Conservation (phyloP, 1,284 basidiomycete species). For the Cutaneotrichosporon daszewskae region DNA sequence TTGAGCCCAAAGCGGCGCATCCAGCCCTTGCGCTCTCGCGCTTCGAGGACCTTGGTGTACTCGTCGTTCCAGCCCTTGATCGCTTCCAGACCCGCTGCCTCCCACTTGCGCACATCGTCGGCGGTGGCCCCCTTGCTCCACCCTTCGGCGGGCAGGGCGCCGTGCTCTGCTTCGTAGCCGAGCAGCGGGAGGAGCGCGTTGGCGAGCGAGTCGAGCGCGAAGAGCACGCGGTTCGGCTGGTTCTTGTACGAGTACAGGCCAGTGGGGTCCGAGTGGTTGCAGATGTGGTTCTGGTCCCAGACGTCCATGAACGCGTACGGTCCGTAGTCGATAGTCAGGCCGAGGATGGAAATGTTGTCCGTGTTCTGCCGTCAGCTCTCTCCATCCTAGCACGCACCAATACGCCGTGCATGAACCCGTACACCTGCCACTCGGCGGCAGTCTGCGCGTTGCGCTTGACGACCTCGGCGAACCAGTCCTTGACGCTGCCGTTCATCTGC, state of each 20-base stretch:
- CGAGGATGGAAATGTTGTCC: slow-evolving; percentile 82
- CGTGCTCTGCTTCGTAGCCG: slow-evolving; percentile 60
- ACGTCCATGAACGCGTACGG: slow-evolving; percentile 96
- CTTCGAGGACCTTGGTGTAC: slow-evolving; percentile 55
- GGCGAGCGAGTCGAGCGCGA: slow-evolving; percentile 69
- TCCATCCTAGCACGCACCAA: slow-evolving; percentile 47
- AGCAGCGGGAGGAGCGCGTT: slow-evolving; percentile 71
- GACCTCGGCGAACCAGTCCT: slow-evolving; percentile 66
- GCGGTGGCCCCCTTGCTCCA: slow-evolving; percentile 63
- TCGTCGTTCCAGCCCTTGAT: slow-evolving; percentile 52
- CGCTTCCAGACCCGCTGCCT: slow-evolving; percentile 53
- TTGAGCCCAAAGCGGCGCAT: slow-evolving; percentile 70
- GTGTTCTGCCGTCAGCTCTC: slow-evolving; percentile 57
- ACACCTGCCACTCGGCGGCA: slow-evolving; percentile 87
- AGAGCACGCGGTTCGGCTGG: slow-evolving; percentile 54
- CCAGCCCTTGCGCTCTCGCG: slow-evolving; percentile 62
- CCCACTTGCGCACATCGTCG: slow-evolving; percentile 62
- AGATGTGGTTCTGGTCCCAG: slow-evolving; percentile 76
- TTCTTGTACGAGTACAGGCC: slow-evolving; percentile 76
- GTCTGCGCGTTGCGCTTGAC: slow-evolving; percentile 78
- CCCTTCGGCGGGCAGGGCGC: slow-evolving; percentile 55
- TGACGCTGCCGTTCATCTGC: slow-evolving; percentile 57
- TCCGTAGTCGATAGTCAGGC: slow-evolving; percentile 88
- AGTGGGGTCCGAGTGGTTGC: slow-evolving; percentile 83
- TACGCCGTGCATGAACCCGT: slow-evolving; percentile 81